These are phyloP conservation scores for Hansenula sp. DNA, from an alignment of 1,139 yeast species.

Conservation along the genomic window DNA sequence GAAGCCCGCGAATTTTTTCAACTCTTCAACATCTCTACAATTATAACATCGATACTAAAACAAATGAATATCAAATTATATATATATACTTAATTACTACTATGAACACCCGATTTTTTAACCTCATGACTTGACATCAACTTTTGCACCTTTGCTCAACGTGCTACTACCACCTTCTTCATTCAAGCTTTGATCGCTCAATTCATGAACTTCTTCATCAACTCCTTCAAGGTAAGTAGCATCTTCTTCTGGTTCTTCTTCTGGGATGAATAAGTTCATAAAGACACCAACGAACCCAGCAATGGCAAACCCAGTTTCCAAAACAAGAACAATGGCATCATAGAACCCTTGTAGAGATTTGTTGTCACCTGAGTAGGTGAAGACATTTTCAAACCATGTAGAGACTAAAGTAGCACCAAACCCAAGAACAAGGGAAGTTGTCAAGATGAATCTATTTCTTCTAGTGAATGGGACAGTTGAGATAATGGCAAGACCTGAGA, in stretches of 20 bases:
- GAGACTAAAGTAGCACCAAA: conserved; percentile 75
- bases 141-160: neutral
- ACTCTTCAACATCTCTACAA: no score
- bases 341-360: conserved; percentile 61
- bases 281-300: conserved; percentile 73
- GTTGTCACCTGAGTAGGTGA: conserved; percentile 72
- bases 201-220: conserved; percentile 30
- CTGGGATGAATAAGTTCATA: conserved; percentile 68
- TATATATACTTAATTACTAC: no score
- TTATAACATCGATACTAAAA: no score
- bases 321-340: conserved; percentile 74
- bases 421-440: conserved; percentile 74
- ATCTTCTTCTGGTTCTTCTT: conserved; percentile 52
- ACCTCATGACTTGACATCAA: no score
- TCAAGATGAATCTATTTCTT: conserved; percentile 80
- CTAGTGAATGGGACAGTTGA: conserved; percentile 74
- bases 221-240: conserved; percentile 30
- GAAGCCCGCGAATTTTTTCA: no score
- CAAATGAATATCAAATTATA: no score
- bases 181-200: conserved; percentile 1
- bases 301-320: conserved; percentile 84
- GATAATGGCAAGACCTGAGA: conserved; percentile 80
- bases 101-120: no score
- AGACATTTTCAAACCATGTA: conserved; percentile 69
- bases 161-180: conserved; percentile 5